Percentiles rank a stretch among this genome's conserved stretches.
These are phyloP conservation scores for Aspergillus quadricinctus DNA, from an alignment of 2,329 filamentous ascomycete species.

Conservation along the genomic window DNA sequence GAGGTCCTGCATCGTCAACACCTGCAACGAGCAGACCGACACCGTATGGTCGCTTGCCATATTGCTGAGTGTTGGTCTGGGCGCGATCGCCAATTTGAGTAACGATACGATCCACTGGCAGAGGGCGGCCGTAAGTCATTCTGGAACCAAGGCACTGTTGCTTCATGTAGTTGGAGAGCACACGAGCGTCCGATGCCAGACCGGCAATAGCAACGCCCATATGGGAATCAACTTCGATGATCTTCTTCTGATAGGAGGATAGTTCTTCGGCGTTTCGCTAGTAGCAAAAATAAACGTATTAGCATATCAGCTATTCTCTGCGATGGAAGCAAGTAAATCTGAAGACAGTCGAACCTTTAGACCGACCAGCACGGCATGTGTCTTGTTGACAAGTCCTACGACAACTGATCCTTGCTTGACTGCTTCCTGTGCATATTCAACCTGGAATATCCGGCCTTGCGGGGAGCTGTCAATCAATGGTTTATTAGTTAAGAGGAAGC, in stretches of 20 bases:
- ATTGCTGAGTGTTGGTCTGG: conserved; percentile 96
- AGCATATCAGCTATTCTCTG: background rate
- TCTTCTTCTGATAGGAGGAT: conserved; percentile 99
- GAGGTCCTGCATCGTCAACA: conserved; percentile 87
- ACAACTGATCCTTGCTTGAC: conserved; percentile 99
- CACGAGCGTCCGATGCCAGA: conserved; percentile 93
- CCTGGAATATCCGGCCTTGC: conserved; percentile 98
- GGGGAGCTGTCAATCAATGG: conserved; percentile 65
- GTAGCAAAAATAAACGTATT: conserved; percentile 8
- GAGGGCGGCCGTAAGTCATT: conserved; percentile 90
- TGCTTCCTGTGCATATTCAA: conserved; percentile 97
- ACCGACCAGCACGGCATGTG: conserved; percentile 90
- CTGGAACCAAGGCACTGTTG: conserved; percentile 95
- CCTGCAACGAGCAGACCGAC: conserved; percentile 90
- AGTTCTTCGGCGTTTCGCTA: conserved; percentile 98
- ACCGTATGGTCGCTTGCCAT: conserved; percentile 93
- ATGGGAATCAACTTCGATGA: conserved; percentile 94
- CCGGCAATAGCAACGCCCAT: conserved; percentile 93
- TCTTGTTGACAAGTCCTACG: conserved; percentile 95
- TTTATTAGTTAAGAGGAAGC: conserved; percentile 3
- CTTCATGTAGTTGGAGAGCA: conserved; percentile 99
- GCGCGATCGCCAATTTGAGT: conserved; percentile 92
- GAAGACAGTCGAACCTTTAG: conserved; percentile 67
- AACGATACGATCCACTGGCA: conserved; percentile 85
- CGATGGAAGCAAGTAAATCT: background rate